Evolutionary conservation across 1,284 basidiomycete genomes (phyloP).

Genomic region (Tilletia setariae): DNA sequence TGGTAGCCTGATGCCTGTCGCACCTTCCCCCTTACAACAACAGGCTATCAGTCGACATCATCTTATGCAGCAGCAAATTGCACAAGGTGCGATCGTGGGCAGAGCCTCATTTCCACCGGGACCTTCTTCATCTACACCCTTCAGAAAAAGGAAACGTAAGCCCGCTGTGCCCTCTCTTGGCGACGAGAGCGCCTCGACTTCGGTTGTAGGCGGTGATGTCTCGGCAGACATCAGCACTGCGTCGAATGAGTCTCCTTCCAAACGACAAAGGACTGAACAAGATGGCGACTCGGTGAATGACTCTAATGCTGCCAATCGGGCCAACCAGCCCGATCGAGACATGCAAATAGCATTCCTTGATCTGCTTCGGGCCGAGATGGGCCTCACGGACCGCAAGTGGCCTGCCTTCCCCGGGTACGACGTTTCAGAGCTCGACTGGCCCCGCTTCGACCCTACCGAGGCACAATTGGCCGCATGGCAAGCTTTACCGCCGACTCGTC

Average conservation of each 20-base stretch:
- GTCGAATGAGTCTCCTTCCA: background rate
- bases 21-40: background rate
- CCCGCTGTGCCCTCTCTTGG: too few species aligned
- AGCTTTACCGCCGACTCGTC: background rate
- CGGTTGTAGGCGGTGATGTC: background rate
- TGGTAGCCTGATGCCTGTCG: too few species aligned
- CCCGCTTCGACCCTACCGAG: conserved; percentile 3
- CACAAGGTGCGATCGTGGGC: background rate
- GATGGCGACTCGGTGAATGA: background rate
- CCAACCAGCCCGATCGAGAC: conserved; percentile 7
- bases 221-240: background rate
- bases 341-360: background rate
- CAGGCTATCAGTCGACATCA: background rate
- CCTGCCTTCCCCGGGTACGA: background rate
- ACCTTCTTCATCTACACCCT: conserved; percentile 3
- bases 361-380: conserved; percentile 1
- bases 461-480: conserved; percentile 1
- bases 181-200: background rate
- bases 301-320: background rate
- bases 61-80: background rate
- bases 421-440: background rate
- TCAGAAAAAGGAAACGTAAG: conserved; percentile 1
- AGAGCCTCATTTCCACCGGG: background rate
- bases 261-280: background rate
- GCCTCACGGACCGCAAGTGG: conserved; percentile 1